A percentile compares a stretch with the other conserved stretches of the same genome.
phyloP scores from a whole-genome alignment of 2,329 filamentous ascomycete genomes.

The Phyllosticta capitalensis region DNA sequence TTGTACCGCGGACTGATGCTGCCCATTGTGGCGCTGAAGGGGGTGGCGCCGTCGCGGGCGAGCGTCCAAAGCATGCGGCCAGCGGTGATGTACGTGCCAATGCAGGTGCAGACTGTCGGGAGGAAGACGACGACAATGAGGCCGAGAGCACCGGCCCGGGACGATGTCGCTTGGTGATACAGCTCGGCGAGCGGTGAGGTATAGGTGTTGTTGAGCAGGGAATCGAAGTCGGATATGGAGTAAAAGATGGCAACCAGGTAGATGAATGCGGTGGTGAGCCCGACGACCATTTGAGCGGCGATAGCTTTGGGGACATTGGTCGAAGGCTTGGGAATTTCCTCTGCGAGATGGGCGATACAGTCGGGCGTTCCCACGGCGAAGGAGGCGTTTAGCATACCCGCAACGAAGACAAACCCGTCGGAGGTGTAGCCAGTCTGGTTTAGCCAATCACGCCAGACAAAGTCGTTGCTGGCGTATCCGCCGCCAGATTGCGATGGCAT shows the following conservation, averaged over 20 bases:
- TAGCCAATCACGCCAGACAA: slow-evolving; percentile 39
- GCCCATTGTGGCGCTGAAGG: slow-evolving; percentile 40
- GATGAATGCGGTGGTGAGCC: slow-evolving; percentile 27
- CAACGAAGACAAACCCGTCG: slow-evolving; percentile 54
- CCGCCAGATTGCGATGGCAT: slow-evolving; percentile 41
- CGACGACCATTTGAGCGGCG: slow-evolving; percentile 28
- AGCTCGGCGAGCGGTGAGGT: slow-evolving; percentile 57
- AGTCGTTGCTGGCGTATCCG: slow-evolving; percentile 31
- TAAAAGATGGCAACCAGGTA: slow-evolving; percentile 42
- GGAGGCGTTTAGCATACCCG: slow-evolving; percentile 60
- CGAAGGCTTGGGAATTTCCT: slow-evolving; percentile 30
- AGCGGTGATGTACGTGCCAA: slow-evolving; percentile 50
- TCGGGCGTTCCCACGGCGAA: slow-evolving; percentile 60
- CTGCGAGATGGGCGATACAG: slow-evolving; percentile 52
- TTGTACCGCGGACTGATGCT: slow-evolving; percentile 37
- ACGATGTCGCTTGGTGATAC: slow-evolving; percentile 44
- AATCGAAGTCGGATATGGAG: slow-evolving; percentile 47
- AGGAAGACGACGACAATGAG: slow-evolving; percentile 45
- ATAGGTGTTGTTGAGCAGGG: slow-evolving; percentile 39
- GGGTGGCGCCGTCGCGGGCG: slow-evolving; percentile 48
- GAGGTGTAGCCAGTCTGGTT: slow-evolving; percentile 38
- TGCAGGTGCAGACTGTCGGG: slow-evolving; percentile 41
- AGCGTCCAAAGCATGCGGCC: slow-evolving; percentile 57
- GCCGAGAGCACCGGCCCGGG: slow-evolving; percentile 31
- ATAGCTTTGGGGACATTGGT: slow-evolving; percentile 34